These are phyloP conservation scores for Colletotrichum sp. DNA, from an alignment of 2,329 filamentous ascomycete species.

Conservation along the genomic window DNA sequence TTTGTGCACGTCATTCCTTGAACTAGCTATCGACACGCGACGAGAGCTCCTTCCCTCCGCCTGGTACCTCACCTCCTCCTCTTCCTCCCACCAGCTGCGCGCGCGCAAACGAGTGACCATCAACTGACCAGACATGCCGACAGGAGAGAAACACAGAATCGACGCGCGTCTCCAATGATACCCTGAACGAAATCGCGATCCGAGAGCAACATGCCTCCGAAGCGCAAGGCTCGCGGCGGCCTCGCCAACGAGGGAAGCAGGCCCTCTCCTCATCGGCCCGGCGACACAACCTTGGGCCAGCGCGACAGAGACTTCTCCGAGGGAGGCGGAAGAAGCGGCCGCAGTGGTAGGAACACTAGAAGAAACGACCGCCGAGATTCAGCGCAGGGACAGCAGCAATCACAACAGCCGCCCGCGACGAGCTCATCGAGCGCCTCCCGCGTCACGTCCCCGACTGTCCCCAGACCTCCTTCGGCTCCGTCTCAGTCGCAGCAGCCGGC, in stretches of 20 bases:
- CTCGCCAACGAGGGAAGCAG: constrained; percentile 52
- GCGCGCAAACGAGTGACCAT: background rate
- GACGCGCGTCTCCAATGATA: constrained; percentile 10
- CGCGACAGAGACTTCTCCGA: constrained; percentile 59
- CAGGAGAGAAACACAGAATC: background rate
- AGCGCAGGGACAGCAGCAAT: constrained; percentile 34
- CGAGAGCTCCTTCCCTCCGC: constrained; percentile 12
- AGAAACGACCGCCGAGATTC: constrained; percentile 58
- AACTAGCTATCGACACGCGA: constrained; percentile 13
- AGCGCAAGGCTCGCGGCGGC: constrained; percentile 63
- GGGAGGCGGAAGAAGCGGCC: constrained; percentile 46
- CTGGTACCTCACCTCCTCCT: background rate
- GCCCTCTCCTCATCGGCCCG: constrained; percentile 67
- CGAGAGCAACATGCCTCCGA: constrained; percentile 55
- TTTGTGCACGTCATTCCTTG: constrained; percentile 6
- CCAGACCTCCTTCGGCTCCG: background rate
- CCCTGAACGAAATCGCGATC: constrained; percentile 21
- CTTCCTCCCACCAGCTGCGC: background rate
- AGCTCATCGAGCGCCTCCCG: constrained; percentile 11
- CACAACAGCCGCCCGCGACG: constrained; percentile 1
- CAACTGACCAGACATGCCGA: background rate
- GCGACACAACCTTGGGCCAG: constrained; percentile 58
- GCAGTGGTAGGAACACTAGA: constrained; percentile 49
- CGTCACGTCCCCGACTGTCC: constrained; percentile 9
- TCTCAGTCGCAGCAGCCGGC: constrained; percentile 33